A percentile compares a stretch with the other conserved stretches of the same genome.
Evolutionary conservation across 352 stramenopile species (phyloP).

Genomic region (Phytophthora sp.): DNA sequence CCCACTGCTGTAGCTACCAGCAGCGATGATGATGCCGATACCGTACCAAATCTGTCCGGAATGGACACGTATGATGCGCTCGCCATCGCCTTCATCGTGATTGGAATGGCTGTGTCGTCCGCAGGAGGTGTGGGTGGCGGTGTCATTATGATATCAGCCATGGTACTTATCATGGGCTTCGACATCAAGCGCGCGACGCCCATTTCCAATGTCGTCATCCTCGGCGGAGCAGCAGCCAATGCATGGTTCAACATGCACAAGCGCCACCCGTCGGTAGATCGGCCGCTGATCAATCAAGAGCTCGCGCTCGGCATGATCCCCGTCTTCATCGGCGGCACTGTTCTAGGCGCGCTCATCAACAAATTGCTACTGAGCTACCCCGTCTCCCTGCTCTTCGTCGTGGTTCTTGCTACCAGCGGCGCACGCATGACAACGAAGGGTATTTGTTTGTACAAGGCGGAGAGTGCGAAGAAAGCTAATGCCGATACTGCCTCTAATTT

Average conservation of each 20-base stretch:
- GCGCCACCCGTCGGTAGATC: slow-evolving; percentile 58
- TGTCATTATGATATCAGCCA: slow-evolving; percentile 57
- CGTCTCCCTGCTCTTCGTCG: slow-evolving; percentile 60
- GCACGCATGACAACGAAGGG: slow-evolving; percentile 36
- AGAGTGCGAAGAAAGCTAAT: slow-evolving; percentile 42
- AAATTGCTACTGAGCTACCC: slow-evolving; percentile 69
- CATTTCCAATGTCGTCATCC: slow-evolving; percentile 67
- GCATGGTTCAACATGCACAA: slow-evolving; percentile 70
- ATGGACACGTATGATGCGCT: slow-evolving; percentile 51
- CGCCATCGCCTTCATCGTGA: slow-evolving; percentile 55
- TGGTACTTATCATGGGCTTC: slow-evolving; percentile 71
- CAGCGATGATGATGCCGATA: slow-evolving; percentile 28
- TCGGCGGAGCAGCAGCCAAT: slow-evolving; percentile 67
- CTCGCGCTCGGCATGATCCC: slow-evolving; percentile 68
- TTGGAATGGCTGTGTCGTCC: slow-evolving; percentile 53
- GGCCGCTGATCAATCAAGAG: slow-evolving; percentile 61
- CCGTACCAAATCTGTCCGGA: slow-evolving; percentile 37
- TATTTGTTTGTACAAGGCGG: slow-evolving; percentile 45
- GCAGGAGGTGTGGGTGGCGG: slow-evolving; percentile 58
- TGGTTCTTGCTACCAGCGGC: slow-evolving; percentile 45
- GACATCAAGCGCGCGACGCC: slow-evolving; percentile 73
- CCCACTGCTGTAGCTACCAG: slow-evolving; percentile 2
- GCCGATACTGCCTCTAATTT: too few relatives aligned
- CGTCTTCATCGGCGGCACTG: slow-evolving; percentile 60
- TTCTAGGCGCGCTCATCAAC: slow-evolving; percentile 61